Evolutionary conservation across 108 stramenopile species (phyloP).

Genomic region (Skeletonema menzelii): DNA sequence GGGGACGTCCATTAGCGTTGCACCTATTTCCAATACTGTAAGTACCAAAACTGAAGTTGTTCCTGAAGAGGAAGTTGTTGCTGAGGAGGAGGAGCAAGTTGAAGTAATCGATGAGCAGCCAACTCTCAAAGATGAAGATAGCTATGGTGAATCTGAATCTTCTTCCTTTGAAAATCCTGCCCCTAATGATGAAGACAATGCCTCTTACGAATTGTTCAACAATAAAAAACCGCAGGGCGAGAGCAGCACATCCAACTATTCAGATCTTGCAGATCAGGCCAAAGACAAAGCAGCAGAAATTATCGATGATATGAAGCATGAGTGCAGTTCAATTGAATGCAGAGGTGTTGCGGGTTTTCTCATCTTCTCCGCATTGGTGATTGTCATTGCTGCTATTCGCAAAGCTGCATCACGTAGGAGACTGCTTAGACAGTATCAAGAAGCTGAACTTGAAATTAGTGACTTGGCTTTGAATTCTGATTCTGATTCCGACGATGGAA

Average conservation of each 20-base stretch:
- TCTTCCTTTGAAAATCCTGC: slow-evolving; percentile 3
- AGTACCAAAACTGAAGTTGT: slow-evolving; percentile 28
- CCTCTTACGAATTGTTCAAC: slow-evolving; percentile 18
- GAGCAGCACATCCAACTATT: not conserved
- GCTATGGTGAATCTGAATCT: not conserved
- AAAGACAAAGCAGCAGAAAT: slow-evolving; percentile 20
- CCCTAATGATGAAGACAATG: slow-evolving; percentile 1
- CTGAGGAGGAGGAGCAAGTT: not conserved
- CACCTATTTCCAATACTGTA: slow-evolving; percentile 5
- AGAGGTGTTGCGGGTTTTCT: slow-evolving; percentile 38
- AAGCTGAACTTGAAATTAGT: slow-evolving; percentile 44
- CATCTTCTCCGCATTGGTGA: slow-evolving; percentile 18
- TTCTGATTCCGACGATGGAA: slow-evolving; percentile 25
- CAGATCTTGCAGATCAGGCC: slow-evolving; percentile 2
- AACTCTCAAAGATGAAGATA: not conserved
- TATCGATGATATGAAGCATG: slow-evolving; percentile 49
- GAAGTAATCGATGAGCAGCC: no score
- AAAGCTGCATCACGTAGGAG: slow-evolving; percentile 32
- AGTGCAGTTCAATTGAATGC: slow-evolving; percentile 33
- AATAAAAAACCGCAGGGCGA: slow-evolving; percentile 4
- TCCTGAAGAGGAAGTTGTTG: not conserved
- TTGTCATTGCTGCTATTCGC: slow-evolving; percentile 34
- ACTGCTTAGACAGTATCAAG: slow-evolving; percentile 42
- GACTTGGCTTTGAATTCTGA: slow-evolving; percentile 45
- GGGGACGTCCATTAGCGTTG: slow-evolving; percentile 30